Evolutionary conservation across 257 asterid genomes (phyloP).

Genomic region (Coffea eugenioides): DNA sequence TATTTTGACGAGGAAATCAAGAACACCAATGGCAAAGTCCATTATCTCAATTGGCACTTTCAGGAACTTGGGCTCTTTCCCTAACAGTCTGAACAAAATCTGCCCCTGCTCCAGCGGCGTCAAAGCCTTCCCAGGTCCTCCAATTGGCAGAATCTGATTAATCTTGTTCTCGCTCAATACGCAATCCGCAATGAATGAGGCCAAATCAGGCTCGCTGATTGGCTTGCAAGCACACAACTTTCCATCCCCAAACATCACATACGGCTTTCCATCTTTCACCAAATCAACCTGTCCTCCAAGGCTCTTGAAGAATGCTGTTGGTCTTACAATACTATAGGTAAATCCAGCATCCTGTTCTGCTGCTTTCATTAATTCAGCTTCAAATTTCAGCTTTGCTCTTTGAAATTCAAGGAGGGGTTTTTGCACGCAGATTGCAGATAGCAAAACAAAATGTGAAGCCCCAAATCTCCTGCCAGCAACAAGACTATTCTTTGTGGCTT

Average conservation of each 20-base stretch:
- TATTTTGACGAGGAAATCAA: constrained; percentile 72
- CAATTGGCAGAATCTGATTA: constrained; percentile 69
- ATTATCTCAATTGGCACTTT: constrained; percentile 85
- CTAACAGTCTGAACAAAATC: constrained; percentile 69
- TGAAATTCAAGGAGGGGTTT: constrained; percentile 99
- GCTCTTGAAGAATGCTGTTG: constrained; percentile 98
- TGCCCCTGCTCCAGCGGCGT: constrained; percentile 97
- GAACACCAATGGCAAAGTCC: constrained; percentile 87
- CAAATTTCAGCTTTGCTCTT: constrained; percentile 84
- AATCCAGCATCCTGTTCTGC: constrained; percentile 44
- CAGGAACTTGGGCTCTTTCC: constrained; percentile 71
- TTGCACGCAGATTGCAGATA: constrained; percentile 95
- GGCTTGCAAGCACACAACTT: constrained; percentile 92
- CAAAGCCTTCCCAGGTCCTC: constrained; percentile 90
- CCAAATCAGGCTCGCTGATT: constrained; percentile 84
- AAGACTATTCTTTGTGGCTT: constrained; percentile 86
- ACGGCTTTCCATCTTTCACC: constrained; percentile 94
- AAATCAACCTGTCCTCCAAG: constrained; percentile 90
- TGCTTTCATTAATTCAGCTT: constrained; percentile 63
- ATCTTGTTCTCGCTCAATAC: constrained; percentile 53
- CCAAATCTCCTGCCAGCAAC: constrained; percentile 75
- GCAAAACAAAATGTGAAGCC: constrained; percentile 77
- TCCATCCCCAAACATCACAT: constrained; percentile 98
- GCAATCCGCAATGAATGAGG: constrained; percentile 74
- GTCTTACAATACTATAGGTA: constrained; percentile 85